A percentile compares a stretch with the other conserved stretches of the same genome.
Evolutionary conservation across 495 filamentous ascomycete species (phyloP).

Genomic region (Penicillium robsamsonii): DNA sequence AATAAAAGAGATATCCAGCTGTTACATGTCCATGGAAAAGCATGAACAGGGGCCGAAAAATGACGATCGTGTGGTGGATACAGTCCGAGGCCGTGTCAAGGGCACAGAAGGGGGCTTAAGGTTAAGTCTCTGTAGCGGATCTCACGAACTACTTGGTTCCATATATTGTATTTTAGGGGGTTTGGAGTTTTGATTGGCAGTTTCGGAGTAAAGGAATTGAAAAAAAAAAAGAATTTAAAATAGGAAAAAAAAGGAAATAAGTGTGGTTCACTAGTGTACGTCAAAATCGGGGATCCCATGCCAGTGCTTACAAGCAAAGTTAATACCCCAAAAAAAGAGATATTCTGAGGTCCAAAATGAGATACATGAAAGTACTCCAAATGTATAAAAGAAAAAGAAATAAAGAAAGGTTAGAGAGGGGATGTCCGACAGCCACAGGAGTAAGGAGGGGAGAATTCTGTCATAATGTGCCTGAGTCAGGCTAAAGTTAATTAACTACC

Average conservation of each 20-base stretch:
- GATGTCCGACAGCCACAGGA: slow-evolving; percentile 18
- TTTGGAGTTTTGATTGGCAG: not conserved
- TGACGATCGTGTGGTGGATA: slow-evolving; percentile 43
- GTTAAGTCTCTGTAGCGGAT: not conserved
- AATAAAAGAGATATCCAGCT: slow-evolving; percentile 22
- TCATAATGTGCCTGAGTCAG: slow-evolving; percentile 30
- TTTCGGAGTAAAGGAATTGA: not conserved
- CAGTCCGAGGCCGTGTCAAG: not conserved
- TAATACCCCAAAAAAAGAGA: slow-evolving; percentile 1
- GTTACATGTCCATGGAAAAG: slow-evolving; percentile 34
- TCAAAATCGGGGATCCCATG: slow-evolving; percentile 1
- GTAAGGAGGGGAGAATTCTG: slow-evolving; percentile 14
- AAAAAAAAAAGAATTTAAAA: too few relatives aligned
- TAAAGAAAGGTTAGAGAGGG: not conserved
- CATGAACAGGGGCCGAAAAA: slow-evolving; percentile 39
- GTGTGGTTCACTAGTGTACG: slow-evolving; percentile 4
- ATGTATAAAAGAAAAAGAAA: not conserved
- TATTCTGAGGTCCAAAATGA: not conserved
- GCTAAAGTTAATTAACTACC: slow-evolving; percentile 18
- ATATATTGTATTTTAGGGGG: not conserved
- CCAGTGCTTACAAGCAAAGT: not conserved
- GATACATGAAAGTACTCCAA: not conserved
- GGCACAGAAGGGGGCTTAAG: not conserved
- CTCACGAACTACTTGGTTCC: not conserved
- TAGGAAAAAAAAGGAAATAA: not conserved